Evolutionary conservation across 2,329 filamentous ascomycete species (phyloP), one percentile per base, ranked within the genome.

Genomic region (Didymella segeticola): DNA sequence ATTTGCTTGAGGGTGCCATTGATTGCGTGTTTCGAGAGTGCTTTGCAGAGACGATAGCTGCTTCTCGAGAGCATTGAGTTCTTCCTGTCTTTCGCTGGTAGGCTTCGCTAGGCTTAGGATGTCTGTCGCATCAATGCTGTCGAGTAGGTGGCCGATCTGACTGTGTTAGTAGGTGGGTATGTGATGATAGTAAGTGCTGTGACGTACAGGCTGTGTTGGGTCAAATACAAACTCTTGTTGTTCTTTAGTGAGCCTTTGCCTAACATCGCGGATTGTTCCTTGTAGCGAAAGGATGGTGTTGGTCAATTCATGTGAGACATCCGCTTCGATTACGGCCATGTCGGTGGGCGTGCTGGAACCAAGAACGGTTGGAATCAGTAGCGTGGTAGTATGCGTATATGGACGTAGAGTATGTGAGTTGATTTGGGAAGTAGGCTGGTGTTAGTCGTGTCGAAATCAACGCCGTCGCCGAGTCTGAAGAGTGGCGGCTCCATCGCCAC

Each of bases 111-210:
- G 51, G 26, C 20, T 29, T 2, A 54, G 33, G 33, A 54, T 54
- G 22, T 33, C 19, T 12, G 25, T n/a, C 22, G 43, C 33, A 2
- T 6, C 1, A 2, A 23, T 30, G 45, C 17, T 48, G 39, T 54
- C 51, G 15, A 54, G 45, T 1, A 54, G 33, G 20, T 54, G 51
- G 39, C 45, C 51, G n/a, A 54, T 54, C 51, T 54, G 27, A 5
- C 1, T 5, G 5, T 6, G 5, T 49, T 23, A 42, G 46, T 5
- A 15, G 15, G 3, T 9, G 19, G 19, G n/a, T 23, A 3, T 12
- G n/a, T 7, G 8, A 4, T 5, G 1, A 4, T 19, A 5, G 5
- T 20, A 2, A 7, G 17, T 9, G 4, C 3, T 31, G 5, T 3
- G 12, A 12, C 38, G n/a, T 45, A 41, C 45, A 4, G 50, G 50